Evolutionary conservation across 139 green algal genomes (phyloP).

Genomic region (Chlamydomonas asymmetrica): DNA sequence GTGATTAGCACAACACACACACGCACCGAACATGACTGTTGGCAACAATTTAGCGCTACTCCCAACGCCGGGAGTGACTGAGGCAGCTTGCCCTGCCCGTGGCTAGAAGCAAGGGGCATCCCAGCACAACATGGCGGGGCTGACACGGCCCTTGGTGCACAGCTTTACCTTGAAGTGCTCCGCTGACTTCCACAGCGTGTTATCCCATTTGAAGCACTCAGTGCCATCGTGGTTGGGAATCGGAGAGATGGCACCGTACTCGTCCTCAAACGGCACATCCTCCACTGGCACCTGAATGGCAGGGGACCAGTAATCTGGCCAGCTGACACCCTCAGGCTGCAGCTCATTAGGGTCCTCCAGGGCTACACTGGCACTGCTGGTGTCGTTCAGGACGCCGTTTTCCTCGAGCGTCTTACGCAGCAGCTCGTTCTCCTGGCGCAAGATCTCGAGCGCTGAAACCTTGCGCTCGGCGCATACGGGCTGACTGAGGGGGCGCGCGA

Average conservation of each 20-base stretch:
- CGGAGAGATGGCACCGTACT: conserved; percentile 44
- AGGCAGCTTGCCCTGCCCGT: no score
- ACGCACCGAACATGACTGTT: no score
- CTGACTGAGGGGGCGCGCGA: no score
- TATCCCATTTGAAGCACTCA: conserved; percentile 88
- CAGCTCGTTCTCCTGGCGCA: conserved; percentile 77
- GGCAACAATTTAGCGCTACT: no score
- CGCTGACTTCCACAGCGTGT: conserved; percentile 79
- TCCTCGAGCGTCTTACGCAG: conserved; percentile 63
- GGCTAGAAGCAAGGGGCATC: no score
- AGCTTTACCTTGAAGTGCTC: conserved; percentile 89
- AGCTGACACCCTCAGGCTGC: neutral
- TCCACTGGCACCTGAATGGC: conserved; percentile 48
- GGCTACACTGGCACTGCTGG: neutral
- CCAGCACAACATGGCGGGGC: no score
- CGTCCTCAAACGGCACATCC: conserved; percentile 44
- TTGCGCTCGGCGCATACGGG: no score
- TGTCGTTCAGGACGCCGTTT: conserved; percentile 32
- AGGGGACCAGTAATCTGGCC: conserved; percentile 52
- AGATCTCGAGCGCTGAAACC: conserved; percentile 57
- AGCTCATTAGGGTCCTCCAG: conserved; percentile 1
- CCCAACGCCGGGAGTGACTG: no score
- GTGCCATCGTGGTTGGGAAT: conserved; percentile 87
- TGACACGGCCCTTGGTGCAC: no score
- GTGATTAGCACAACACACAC: no score